Percentiles rank a stretch among this genome's conserved stretches.
These are phyloP conservation scores for Sophora flavescens DNA, from an alignment of 306 rosid genomes.

Conservation along the genomic window DNA sequence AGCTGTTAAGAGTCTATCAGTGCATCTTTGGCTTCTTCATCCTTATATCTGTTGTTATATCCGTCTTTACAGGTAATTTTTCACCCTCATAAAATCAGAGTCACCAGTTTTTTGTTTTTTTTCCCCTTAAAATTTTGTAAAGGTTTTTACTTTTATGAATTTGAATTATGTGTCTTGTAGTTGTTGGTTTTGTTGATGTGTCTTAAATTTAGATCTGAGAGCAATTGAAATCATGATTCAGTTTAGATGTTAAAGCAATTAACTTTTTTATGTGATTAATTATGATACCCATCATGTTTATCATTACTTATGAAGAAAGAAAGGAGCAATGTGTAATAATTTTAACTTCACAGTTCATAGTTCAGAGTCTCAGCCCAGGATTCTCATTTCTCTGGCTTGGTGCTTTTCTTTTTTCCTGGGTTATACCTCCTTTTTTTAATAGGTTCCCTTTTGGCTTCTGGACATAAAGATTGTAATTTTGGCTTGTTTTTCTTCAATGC, in stretches of 20 bases:
- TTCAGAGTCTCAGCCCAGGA: constrained; percentile 18
- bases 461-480: constrained; percentile 7
- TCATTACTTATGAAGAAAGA: constrained; percentile 40
- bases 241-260: constrained; percentile 17
- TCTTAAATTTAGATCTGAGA: constrained; percentile 51
- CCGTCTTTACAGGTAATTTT: constrained; percentile 47
- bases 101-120: neutral
- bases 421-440: neutral
- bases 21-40: constrained; percentile 42
- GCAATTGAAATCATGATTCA: constrained; percentile 25
- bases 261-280: constrained; percentile 33
- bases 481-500: constrained; percentile 25
- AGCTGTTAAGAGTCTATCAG: constrained; percentile 56
- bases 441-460: constrained; percentile 26
- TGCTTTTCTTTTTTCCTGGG: neutral
- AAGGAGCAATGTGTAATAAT: constrained; percentile 30
- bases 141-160: constrained; percentile 5
- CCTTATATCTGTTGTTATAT: constrained; percentile 38
- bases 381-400: neutral
- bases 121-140: neutral
- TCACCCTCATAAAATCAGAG: constrained; percentile 34
- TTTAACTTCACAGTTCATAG: constrained; percentile 33
- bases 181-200: constrained; percentile 40
- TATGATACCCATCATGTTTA: constrained; percentile 31
- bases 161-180: constrained; percentile 5